phyloP scores from a whole-genome alignment of 148 eudicot genomes.

The Camellia sinensis region DNA sequence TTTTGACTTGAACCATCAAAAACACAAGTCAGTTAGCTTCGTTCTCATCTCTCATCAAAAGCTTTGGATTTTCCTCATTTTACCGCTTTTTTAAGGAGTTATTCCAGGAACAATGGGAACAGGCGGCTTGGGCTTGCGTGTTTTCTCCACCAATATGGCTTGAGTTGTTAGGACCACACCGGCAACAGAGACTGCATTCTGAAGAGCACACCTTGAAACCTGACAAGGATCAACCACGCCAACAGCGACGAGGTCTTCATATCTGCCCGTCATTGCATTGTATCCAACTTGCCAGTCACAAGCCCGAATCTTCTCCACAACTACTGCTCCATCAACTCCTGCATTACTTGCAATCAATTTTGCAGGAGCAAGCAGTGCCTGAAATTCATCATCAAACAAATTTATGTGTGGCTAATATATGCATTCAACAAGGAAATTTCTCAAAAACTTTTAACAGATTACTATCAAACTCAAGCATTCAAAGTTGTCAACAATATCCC shows the following conservation, averaged over 20 bases:
- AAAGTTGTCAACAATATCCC: background rate
- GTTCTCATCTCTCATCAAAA: background rate
- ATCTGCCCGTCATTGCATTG: slow-evolving; percentile 69
- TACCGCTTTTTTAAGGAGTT: slow-evolving; percentile 20
- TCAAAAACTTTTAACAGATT: background rate
- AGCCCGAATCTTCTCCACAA: slow-evolving; percentile 58
- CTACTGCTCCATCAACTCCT: slow-evolving; percentile 80
- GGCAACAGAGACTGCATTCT: slow-evolving; percentile 86
- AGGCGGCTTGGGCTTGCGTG: slow-evolving; percentile 53
- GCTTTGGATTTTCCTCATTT: background rate
- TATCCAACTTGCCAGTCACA: slow-evolving; percentile 69
- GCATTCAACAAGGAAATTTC: background rate
- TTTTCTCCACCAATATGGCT: slow-evolving; percentile 75
- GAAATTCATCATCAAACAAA: slow-evolving; percentile 28
- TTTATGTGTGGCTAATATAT: background rate
- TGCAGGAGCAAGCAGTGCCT: slow-evolving; percentile 95
- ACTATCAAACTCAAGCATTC: background rate
- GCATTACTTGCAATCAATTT: slow-evolving; percentile 78
- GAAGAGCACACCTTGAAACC: slow-evolving; percentile 74
- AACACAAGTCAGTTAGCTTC: background rate
- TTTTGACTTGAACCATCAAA: background rate
- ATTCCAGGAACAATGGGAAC: slow-evolving; percentile 81
- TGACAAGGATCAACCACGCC: slow-evolving; percentile 88
- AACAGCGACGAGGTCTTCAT: slow-evolving; percentile 74
- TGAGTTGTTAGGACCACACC: slow-evolving; percentile 83